Conservation (phyloP, 2,329 filamentous ascomycete species). For the Talaromyces verruculosus region DNA sequence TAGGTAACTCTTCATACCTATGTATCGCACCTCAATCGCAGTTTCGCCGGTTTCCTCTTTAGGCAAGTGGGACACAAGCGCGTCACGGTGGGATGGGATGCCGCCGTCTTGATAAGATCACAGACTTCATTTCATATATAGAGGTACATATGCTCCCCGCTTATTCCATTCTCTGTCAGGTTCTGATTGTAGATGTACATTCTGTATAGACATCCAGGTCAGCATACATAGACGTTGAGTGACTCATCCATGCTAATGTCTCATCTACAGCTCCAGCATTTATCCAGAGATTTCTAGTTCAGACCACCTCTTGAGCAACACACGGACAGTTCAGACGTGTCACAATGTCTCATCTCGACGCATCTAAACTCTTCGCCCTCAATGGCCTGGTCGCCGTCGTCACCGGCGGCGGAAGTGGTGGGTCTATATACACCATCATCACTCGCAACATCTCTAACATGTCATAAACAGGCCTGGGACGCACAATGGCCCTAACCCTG, state of each 20-base stretch:
- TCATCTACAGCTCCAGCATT: not conserved
- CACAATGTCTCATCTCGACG: constrained; percentile 17
- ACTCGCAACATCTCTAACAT: not conserved
- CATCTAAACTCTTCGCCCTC: constrained; percentile 17
- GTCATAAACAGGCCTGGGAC: constrained; percentile 35
- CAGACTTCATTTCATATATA: not conserved
- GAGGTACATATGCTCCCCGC: not conserved
- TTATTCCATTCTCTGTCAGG: not conserved
- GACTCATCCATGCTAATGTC: no score
- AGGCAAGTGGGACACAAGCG: not conserved
- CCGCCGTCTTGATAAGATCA: not conserved
- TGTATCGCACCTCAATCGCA: not conserved
- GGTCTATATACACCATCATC: constrained; percentile 17
- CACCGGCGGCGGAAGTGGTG: constrained; percentile 62
- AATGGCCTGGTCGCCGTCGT: constrained; percentile 58
- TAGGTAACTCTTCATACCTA: not conserved
- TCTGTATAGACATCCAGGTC: not conserved
- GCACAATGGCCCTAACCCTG: constrained; percentile 46
- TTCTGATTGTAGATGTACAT: not conserved
- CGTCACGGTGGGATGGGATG: not conserved
- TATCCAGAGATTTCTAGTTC: not conserved
- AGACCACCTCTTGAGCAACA: not conserved
- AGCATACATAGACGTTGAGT: no score
- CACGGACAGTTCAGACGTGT: no score
- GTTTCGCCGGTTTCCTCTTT: not conserved